Base-by-base conservation (phyloP, 345 rosid species). In the Citrus sinensis region DNA sequence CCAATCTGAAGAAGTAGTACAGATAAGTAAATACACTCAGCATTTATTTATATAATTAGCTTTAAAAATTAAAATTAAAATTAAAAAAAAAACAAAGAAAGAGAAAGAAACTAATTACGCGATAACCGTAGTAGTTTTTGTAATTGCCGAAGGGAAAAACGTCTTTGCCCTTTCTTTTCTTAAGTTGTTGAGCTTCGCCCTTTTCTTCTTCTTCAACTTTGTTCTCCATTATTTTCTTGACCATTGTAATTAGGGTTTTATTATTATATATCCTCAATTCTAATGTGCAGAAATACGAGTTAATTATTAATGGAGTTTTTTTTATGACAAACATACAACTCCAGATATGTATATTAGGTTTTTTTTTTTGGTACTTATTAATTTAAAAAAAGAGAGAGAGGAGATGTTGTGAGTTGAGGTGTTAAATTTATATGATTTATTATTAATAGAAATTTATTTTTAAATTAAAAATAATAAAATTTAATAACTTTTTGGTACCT, bases 51-150 rank as follows among this genome's bases (percentile, higher is more conserved):
- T 42, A 10, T 2, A 42, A 42, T 42, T 10, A 10, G 49, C 14
- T 46, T 46, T 46, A 46, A 11, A 46, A 46, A 46, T 51, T 5
- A 67, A 17, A 13, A 6, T 51, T 1, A 22, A 17, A 6, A 6
- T 51, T 1, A 22, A 24, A 25, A 42, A 7, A 24, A 19, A 35
- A 34, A 4, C 29, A 49, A 54, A 13, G 20, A 7, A 16, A 2
- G 49, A 68, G 29, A 59, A n/a, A 37, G 58, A 5, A 24, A 73
- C n/a, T 7, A 30, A 68, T 83, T 76, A 93, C 99, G 9, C 99
- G 87, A 83, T 96, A 96, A 62, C 99, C 99, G 51, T 94, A 96
- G 89, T 96, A 96, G 87, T 80, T 86, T 74, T 82, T 87, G 89
- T 96, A 94, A 69, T 96, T 96, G 6, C 98, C 98, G 74, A 80